Evolutionary conservation across 495 filamentous ascomycete species (phyloP).

Genomic region (Hypoxylon fuscum): DNA sequence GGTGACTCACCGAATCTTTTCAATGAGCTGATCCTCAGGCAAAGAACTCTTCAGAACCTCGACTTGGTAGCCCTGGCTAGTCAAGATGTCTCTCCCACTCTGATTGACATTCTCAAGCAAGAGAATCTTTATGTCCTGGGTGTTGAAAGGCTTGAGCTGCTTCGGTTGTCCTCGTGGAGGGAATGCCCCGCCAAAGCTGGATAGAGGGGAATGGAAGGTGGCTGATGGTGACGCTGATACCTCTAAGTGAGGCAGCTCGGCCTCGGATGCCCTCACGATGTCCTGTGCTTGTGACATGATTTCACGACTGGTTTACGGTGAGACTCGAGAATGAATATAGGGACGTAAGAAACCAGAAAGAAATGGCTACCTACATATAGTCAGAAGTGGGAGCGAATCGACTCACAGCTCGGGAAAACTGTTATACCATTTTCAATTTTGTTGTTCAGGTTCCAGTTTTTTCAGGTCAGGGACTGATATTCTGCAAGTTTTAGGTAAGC

Average conservation of each 20-base stretch:
- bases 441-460: not conserved
- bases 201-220: constrained; percentile 69
- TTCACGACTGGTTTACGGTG: constrained; percentile 10
- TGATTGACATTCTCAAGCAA: constrained; percentile 96
- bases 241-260: constrained; percentile 54
- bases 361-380: constrained; percentile 19
- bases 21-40: constrained; percentile 90
- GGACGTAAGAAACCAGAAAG: constrained; percentile 1
- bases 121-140: constrained; percentile 94
- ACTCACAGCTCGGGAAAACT: constrained; percentile 35
- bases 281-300: constrained; percentile 43
- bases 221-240: constrained; percentile 69
- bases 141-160: constrained; percentile 93
- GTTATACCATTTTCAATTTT: constrained; percentile 10
- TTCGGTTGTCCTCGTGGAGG: constrained; percentile 60
- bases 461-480: too few species aligned
- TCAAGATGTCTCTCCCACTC: constrained; percentile 84
- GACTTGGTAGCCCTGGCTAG: constrained; percentile 91
- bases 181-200: constrained; percentile 55
- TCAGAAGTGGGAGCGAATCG: constrained; percentile 11
- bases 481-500: too few species aligned
- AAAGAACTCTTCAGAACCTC: constrained; percentile 89
- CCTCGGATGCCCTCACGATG: constrained; percentile 24
- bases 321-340: not conserved
- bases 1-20: constrained; percentile 85